Conservation (phyloP, 139 green algal genomes). For the Trebouxia sp. region DNA sequence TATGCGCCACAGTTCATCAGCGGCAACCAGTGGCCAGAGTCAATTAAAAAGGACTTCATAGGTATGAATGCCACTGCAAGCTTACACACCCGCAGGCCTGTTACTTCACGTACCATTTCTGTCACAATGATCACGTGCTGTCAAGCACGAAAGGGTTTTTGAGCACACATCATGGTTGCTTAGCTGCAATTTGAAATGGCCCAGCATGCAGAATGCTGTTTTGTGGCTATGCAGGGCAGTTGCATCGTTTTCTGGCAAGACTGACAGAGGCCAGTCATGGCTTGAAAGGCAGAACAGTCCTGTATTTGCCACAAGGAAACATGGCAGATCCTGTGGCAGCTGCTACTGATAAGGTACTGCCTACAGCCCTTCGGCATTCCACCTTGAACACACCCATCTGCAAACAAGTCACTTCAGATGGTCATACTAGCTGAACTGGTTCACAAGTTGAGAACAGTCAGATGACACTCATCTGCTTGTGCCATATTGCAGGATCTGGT, state of each 20-base stretch:
- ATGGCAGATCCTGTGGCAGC: constrained; percentile 5
- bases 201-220: constrained; percentile 19
- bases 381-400: no score
- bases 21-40: constrained; percentile 76
- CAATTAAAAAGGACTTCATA: constrained; percentile 73
- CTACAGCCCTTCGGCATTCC: no score
- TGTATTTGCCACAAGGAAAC: constrained; percentile 72
- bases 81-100: not conserved
- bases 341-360: constrained; percentile 18
- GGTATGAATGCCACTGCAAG: constrained; percentile 37
- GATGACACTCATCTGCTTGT: not conserved
- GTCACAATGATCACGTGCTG: not conserved
- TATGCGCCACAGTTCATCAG: constrained; percentile 71
- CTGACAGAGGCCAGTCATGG: constrained; percentile 78
- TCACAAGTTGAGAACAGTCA: not conserved
- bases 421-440: no score
- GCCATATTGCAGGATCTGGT: constrained; percentile 75
- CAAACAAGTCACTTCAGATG: no score
- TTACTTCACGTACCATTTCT: not conserved
- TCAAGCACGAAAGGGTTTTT: constrained; percentile 6
- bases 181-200: not conserved
- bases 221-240: constrained; percentile 29
- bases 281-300: constrained; percentile 72
- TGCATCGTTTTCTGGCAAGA: constrained; percentile 82
- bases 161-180: not conserved